phyloP scores from a whole-genome alignment of 805 yeast species.

The Candida gorgasii region DNA sequence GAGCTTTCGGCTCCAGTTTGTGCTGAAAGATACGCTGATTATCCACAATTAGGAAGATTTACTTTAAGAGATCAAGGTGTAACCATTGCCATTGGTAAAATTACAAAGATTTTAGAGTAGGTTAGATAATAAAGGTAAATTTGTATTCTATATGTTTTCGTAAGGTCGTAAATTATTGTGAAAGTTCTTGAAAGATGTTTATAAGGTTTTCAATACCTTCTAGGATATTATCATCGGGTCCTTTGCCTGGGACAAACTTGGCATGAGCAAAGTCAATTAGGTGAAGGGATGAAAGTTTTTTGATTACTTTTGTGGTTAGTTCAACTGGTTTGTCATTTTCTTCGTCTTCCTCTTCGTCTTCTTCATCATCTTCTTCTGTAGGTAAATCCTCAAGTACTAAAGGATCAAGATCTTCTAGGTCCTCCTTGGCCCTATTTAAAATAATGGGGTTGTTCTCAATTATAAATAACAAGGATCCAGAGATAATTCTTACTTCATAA shows the following conservation, averaged over 20 bases:
- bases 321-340: conserved; percentile 34
- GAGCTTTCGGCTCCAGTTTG: conserved; percentile 88
- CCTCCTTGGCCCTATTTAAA: neutral
- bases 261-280: conserved; percentile 94
- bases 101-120: conserved; percentile 68
- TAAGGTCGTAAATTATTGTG: neutral
- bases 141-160: neutral
- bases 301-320: conserved; percentile 21
- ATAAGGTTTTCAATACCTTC: conserved; percentile 69
- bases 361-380: conserved; percentile 13
- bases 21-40: conserved; percentile 87
- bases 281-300: conserved; percentile 56
- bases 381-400: conserved; percentile 19
- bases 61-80: conserved; percentile 98
- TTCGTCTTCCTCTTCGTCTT: conserved; percentile 21
- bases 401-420: conserved; percentile 38
- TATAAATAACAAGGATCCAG: conserved; percentile 71
- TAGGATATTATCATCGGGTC: conserved; percentile 70
- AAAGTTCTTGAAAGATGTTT: conserved; percentile 33
- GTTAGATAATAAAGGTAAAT: neutral
- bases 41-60: conserved; percentile 96
- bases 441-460: conserved; percentile 61
- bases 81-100: conserved; percentile 98
- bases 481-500: conserved; percentile 63
- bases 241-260: conserved; percentile 56